These are phyloP conservation scores for Tolypocladium guangdongense DNA, from an alignment of 2,329 filamentous ascomycete genomes.

Conservation along the genomic window DNA sequence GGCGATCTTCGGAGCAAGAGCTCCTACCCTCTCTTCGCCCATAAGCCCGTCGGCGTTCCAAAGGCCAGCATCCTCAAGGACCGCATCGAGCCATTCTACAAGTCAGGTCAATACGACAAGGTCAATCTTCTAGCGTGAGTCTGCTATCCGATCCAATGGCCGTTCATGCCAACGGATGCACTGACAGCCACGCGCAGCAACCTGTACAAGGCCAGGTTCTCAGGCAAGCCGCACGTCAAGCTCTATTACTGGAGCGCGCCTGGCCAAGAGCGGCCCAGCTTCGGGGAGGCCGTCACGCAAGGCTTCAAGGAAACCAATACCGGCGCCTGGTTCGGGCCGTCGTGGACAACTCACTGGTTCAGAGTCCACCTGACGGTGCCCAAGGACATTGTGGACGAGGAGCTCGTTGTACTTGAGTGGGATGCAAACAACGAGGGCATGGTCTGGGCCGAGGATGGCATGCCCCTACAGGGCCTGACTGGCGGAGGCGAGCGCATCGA, in stretches of 20 bases:
- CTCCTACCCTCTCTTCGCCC: slow-evolving; percentile 41
- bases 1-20: slow-evolving; percentile 30
- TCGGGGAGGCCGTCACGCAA: slow-evolving; percentile 69
- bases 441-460: slow-evolving; percentile 84
- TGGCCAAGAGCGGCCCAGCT: slow-evolving; percentile 66
- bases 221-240: slow-evolving; percentile 67
- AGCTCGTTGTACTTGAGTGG: slow-evolving; percentile 92
- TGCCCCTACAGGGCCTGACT: slow-evolving; percentile 82
- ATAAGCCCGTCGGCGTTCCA: slow-evolving; percentile 57
- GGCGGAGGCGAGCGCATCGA: slow-evolving; percentile 81
- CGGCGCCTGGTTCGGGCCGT: slow-evolving; percentile 77
- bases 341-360: slow-evolving; percentile 98
- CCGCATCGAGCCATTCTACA: slow-evolving; percentile 72
- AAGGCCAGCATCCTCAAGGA: slow-evolving; percentile 80
- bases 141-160: not conserved
- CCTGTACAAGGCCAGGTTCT: slow-evolving; percentile 30
- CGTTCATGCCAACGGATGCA: not conserved
- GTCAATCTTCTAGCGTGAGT: slow-evolving; percentile 63
- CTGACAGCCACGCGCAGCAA: slow-evolving; percentile 14
- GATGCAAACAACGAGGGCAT: slow-evolving; percentile 91
- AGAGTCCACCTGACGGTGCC: slow-evolving; percentile 72
- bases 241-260: slow-evolving; percentile 82
- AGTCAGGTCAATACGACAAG: slow-evolving; percentile 64
- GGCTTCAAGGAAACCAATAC: slow-evolving; percentile 64
- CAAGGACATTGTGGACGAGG: slow-evolving; percentile 57